These are phyloP conservation scores for Microsporum ferrugineum DNA, from an alignment of 2,329 filamentous ascomycete genomes.

Conservation along the genomic window DNA sequence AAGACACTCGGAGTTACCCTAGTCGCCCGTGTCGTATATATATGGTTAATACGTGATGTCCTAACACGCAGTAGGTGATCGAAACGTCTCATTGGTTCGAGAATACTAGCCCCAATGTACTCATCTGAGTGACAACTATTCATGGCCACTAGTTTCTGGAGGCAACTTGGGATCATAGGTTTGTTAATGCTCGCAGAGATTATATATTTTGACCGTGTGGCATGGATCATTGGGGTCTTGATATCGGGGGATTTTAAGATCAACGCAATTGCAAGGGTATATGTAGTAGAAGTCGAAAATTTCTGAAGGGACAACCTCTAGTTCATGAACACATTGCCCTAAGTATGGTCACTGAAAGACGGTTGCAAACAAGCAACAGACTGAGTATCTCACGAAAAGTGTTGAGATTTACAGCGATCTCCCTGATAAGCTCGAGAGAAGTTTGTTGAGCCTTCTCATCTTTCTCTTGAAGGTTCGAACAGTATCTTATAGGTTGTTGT, in stretches of 20 bases:
- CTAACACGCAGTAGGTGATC: not conserved
- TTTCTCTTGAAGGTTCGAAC: not conserved
- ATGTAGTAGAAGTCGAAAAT: not conserved
- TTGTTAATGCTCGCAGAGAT: not conserved
- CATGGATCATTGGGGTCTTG: not conserved
- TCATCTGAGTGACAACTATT: not conserved
- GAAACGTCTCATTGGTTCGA: not conserved
- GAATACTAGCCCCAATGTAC: not conserved
- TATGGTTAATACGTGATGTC: not conserved
- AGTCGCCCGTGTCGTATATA: not conserved
- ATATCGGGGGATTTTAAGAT: not conserved
- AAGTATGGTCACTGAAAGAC: not conserved
- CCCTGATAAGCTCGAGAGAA: not conserved
- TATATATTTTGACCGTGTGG: not conserved
- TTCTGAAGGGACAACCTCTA: not conserved
- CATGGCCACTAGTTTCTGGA: not conserved
- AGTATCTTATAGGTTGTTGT: not conserved
- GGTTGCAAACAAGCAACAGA: not conserved
- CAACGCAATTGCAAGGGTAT: not conserved
- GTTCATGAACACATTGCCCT: not conserved
- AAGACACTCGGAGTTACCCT: not conserved
- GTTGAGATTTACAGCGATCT: not conserved
- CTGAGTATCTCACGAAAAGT: not conserved
- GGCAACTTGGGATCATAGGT: not conserved
- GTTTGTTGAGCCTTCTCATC: not conserved